Conservation (phyloP, 768 basidiomycete species). For the Lactarius sanguifluus region DNA sequence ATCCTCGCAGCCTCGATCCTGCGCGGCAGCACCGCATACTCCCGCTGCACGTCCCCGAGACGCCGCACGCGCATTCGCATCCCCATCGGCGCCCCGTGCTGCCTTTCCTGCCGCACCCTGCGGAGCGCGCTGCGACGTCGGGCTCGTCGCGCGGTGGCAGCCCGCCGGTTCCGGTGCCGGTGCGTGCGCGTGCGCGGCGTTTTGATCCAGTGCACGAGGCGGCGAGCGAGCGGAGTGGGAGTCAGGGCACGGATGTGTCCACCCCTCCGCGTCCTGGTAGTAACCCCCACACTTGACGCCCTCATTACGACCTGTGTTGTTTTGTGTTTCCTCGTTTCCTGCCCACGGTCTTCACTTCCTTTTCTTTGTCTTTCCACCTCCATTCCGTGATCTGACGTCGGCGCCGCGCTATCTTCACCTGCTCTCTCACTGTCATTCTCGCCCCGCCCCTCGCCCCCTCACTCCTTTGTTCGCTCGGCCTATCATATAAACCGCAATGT, state of each 20-base stretch:
- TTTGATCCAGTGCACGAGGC: slow-evolving; percentile 33
- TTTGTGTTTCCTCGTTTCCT: neutral
- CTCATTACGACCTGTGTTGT: slow-evolving; percentile 9
- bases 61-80: slow-evolving; percentile 5
- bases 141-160: slow-evolving; percentile 8
- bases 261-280: slow-evolving; percentile 23
- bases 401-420: slow-evolving; percentile 15
- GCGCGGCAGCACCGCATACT: slow-evolving; percentile 15
- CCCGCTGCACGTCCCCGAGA: slow-evolving; percentile 23
- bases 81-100: neutral
- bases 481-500: neutral
- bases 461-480: slow-evolving; percentile 8
- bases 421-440: neutral
- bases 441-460: neutral
- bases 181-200: slow-evolving; percentile 18
- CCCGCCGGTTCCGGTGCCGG: slow-evolving; percentile 4
- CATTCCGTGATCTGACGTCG: slow-evolving; percentile 13
- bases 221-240: slow-evolving; percentile 23
- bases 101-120: neutral
- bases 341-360: neutral
- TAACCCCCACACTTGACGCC: slow-evolving; percentile 24
- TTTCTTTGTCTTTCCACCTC: neutral
- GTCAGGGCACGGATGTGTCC: slow-evolving; percentile 19
- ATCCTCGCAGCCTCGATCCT: slow-evolving; percentile 9
- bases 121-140: slow-evolving; percentile 7